Percentiles rank a stretch among this genome's conserved stretches.
These are phyloP conservation scores for Flaveria robusta DNA, from an alignment of 129 eudicot genomes.

Conservation along the genomic window DNA sequence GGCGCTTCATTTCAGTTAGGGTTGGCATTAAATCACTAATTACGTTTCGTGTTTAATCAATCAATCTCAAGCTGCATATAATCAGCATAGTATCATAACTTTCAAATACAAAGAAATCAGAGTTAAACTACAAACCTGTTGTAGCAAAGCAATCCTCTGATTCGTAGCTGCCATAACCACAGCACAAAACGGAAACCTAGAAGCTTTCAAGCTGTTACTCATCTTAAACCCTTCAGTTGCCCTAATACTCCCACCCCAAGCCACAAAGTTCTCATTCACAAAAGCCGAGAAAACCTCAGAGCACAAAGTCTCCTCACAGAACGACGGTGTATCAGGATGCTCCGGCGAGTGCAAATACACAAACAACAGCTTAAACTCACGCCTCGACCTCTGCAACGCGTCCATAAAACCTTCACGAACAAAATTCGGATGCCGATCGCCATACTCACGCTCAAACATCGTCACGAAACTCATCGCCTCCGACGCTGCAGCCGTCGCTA, in stretches of 20 bases:
- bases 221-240: conserved; percentile 92
- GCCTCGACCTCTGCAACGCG: conserved; percentile 72
- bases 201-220: conserved; percentile 88
- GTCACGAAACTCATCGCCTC: conserved; percentile 69
- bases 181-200: conserved; percentile 85
- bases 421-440: conserved; percentile 52
- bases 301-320: conserved; percentile 69
- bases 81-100: background rate
- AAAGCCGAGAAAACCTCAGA: conserved; percentile 54
- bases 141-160: conserved; percentile 80
- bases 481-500: conserved; percentile 46
- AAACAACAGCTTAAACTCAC: conserved; percentile 67
- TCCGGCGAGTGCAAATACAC: conserved; percentile 94
- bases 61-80: background rate
- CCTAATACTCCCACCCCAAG: conserved; percentile 88
- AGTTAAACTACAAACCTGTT: conserved; percentile 51
- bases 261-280: conserved; percentile 77
- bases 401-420: conserved; percentile 83
- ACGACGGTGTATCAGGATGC: conserved; percentile 68
- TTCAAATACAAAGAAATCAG: background rate
- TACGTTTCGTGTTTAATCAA: background rate
- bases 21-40: background rate
- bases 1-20: background rate
- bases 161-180: conserved; percentile 88
- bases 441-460: conserved; percentile 66